phyloP scores from a whole-genome alignment of 2,329 filamentous ascomycete species.

The Lojkania enalia region DNA sequence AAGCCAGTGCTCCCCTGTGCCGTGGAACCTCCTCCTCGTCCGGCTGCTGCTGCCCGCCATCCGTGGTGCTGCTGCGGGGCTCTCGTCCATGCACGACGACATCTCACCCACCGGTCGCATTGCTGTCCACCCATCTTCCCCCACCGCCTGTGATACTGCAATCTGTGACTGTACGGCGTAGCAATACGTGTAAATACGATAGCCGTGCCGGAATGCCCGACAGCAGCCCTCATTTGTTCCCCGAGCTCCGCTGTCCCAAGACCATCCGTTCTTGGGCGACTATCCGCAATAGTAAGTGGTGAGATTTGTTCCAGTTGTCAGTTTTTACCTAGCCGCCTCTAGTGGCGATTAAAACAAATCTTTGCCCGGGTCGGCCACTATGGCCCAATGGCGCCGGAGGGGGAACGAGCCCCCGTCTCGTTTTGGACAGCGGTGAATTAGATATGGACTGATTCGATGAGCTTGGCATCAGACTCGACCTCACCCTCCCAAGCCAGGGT shows the following conservation, averaged over 20 bases:
- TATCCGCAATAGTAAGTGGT: conserved; percentile 1
- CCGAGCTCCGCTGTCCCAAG: background rate
- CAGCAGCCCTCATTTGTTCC: background rate
- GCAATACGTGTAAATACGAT: conserved; percentile 1
- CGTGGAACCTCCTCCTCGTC: conserved; percentile 9
- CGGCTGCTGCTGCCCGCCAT: conserved; percentile 10
- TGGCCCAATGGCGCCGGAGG: conserved; percentile 2
- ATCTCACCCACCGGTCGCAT: too few relatives aligned
- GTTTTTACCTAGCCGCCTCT: background rate
- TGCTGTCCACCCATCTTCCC: too few relatives aligned
- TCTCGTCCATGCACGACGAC: background rate
- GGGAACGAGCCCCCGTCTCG: background rate
- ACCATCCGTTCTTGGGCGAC: background rate
- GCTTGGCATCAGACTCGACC: conserved; percentile 1
- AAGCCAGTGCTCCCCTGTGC: background rate
- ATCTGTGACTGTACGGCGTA: conserved; percentile 1
- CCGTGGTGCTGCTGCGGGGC: conserved; percentile 8
- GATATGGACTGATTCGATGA: background rate
- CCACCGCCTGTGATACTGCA: conserved; percentile 1
- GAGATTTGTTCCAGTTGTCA: conserved; percentile 8
- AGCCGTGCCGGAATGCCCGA: background rate
- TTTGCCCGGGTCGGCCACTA: conserved; percentile 1
- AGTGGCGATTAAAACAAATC: conserved; percentile 4
- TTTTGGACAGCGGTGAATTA: background rate
- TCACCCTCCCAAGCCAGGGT: background rate